These are phyloP conservation scores for Marasmius sp. DNA, from an alignment of 1,284 basidiomycete genomes.

Conservation along the genomic window DNA sequence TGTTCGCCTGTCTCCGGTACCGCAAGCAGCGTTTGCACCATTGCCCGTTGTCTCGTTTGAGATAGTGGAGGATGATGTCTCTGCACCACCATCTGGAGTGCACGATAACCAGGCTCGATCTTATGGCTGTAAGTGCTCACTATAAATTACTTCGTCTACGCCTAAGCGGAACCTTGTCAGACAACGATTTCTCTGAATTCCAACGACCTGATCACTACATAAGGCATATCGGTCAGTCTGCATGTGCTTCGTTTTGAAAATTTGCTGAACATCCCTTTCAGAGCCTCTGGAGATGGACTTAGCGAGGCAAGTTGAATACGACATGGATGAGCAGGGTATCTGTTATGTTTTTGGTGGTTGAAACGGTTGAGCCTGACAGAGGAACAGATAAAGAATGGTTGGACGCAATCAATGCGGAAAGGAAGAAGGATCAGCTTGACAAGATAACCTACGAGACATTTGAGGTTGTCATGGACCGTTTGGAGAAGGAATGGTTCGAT, in stretches of 20 bases:
- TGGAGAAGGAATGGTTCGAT: slow-evolving; percentile 99
- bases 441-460: slow-evolving; percentile 85
- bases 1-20: background rate
- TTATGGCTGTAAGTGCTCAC: slow-evolving; percentile 29
- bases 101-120: slow-evolving; percentile 28
- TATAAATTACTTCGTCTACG: background rate
- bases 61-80: slow-evolving; percentile 12
- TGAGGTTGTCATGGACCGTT: slow-evolving; percentile 94
- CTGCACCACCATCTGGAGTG: slow-evolving; percentile 22
- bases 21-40: background rate
- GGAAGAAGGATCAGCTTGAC: slow-evolving; percentile 78
- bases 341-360: slow-evolving; percentile 1
- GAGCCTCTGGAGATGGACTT: slow-evolving; percentile 94
- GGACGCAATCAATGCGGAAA: slow-evolving; percentile 80
- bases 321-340: slow-evolving; percentile 98
- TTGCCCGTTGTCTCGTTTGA: slow-evolving; percentile 12
- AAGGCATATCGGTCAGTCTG: slow-evolving; percentile 76
- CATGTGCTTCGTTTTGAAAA: background rate
- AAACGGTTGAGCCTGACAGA: slow-evolving; percentile 1
- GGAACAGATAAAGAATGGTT: slow-evolving; percentile 91
- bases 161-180: background rate
- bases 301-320: slow-evolving; percentile 94
- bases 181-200: slow-evolving; percentile 73
- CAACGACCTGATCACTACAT: slow-evolving; percentile 84
- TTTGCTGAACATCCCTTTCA: slow-evolving; percentile 26